Base-by-base conservation (phyloP, 2,329 filamentous ascomycete species). In the Colletotrichum sp. region DNA sequence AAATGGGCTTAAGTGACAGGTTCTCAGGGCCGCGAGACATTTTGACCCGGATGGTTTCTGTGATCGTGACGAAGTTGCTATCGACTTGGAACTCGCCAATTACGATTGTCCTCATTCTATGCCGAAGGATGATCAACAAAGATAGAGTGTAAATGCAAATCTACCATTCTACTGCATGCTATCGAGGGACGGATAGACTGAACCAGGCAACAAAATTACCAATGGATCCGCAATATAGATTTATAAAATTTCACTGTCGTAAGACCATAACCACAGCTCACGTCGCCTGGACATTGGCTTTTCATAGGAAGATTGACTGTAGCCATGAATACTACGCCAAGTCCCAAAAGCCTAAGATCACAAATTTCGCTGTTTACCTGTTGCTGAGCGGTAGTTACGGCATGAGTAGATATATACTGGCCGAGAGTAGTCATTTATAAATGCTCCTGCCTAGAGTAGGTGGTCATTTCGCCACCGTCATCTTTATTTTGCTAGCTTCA, bases 271-370 rank as follows among this genome's bases (percentile, higher is more conserved):
- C 2, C 1, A 1, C 39, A 49, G 9, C 18, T 49, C 39, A 49
- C 16, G 3, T 39, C 1, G 6, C 8, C 9, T n/a, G 0, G 6
- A n/a, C 18, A n/a, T n/a, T n/a, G 9, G 18, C 39, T 49, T 3
- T 12, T 49, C 39, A 12, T n/a, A 7, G 3, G 39, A 6, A n/a
- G 9, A n/a, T n/a, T 10, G 9, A n/a, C 39, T 3, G 39, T 44
- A n/a, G 18, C 39, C 5, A 49, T 49, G 6, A n/a, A n/a, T 49
- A 3, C 18, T 7, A 12, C 5, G 5, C 9, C 2, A 4, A 49
- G 18, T 21, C 18, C 18, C 2, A 12, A n/a, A 44, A 1, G 1
- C 39, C 18, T n/a, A 9, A 44, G 9, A 12, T n/a, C 2, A n/a
- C 39, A n/a, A 44, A n/a, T 9, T 44, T 18, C 39, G 9, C 39